Evolutionary conservation across 176 grass and related monocot species (phyloP), one percentile per base, ranked within the genome.

Genomic region (Oryza coarctata): DNA sequence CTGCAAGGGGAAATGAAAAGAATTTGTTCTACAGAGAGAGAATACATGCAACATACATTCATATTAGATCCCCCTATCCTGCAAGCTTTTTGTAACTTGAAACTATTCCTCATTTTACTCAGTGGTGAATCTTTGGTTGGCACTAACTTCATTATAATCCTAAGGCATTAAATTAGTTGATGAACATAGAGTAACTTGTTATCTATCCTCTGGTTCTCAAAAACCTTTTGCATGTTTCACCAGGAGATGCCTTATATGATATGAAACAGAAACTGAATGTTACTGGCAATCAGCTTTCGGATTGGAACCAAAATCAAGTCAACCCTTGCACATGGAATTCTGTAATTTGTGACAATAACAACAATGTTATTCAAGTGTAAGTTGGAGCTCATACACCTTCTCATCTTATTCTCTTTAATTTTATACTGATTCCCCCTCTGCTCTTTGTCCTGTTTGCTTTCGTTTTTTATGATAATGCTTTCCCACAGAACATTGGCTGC

Each of bases 351-450:
- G 94, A 97, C 70, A 87, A 14, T 79, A 91, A 79, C 75, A 84
- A 86, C 68, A 90, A 81, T 34, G 94, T 97, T 63, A 10, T 89
- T 78, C 89, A 90, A 94, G 91, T 97, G 94, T 97, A 88, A 91
- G 83, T 70, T 88, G 4, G 70, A 81, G 34, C 29, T 40, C 73
- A 0, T 69, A 32, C 13, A 34, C 50, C 26, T 72, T 57, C 26
- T 63, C 18, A 27, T 44, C 66, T 38, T 72, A 18, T 71, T 82
- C 77, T 3, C 8, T 65, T 71, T 26, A 23, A 40, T 49, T 76
- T 38, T 68, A 28, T 85, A 5, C 4, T 82, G 29, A 68, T 66
- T 11, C 32, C 7, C 55, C 71, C 17, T 0, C 3, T 28, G 12
- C 70, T 52, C 44, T 65, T 23, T 20, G 45, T 80, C 31, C 9